phyloP scores from a whole-genome alignment of 2,329 filamentous ascomycete genomes.

The Geosmithia putterillii region DNA sequence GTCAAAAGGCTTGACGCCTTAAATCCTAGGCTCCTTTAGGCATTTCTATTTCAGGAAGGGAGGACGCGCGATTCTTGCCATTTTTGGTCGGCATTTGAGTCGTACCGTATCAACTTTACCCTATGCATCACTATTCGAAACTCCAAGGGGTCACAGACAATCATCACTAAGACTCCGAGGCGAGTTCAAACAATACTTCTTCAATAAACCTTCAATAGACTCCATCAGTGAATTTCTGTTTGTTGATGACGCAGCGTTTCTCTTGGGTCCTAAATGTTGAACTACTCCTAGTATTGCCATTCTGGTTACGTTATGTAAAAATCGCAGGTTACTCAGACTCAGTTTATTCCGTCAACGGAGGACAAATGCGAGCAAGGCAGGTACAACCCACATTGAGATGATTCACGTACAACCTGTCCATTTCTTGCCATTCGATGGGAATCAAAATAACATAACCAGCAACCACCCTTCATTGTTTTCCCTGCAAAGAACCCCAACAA shows the following conservation, averaged over 20 bases:
- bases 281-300: neutral
- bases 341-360: neutral
- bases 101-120: too few relatives aligned
- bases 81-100: too few relatives aligned
- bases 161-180: too few relatives aligned
- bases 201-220: too few relatives aligned
- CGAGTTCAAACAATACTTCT: too few relatives aligned
- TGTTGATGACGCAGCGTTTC: neutral
- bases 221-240: neutral
- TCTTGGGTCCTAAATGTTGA: too few relatives aligned
- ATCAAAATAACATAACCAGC: neutral
- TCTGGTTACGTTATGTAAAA: neutral
- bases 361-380: neutral
- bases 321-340: neutral
- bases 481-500: neutral
- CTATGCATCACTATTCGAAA: too few relatives aligned
- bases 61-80: too few relatives aligned
- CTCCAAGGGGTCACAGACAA: too few relatives aligned
- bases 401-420: neutral
- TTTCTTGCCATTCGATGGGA: neutral
- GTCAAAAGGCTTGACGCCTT: too few relatives aligned
- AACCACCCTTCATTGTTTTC: neutral
- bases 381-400: neutral
- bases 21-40: too few relatives aligned
- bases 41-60: too few relatives aligned